Base-by-base conservation (phyloP, 176 grass and related monocot species). In the Zea luxurians region DNA sequence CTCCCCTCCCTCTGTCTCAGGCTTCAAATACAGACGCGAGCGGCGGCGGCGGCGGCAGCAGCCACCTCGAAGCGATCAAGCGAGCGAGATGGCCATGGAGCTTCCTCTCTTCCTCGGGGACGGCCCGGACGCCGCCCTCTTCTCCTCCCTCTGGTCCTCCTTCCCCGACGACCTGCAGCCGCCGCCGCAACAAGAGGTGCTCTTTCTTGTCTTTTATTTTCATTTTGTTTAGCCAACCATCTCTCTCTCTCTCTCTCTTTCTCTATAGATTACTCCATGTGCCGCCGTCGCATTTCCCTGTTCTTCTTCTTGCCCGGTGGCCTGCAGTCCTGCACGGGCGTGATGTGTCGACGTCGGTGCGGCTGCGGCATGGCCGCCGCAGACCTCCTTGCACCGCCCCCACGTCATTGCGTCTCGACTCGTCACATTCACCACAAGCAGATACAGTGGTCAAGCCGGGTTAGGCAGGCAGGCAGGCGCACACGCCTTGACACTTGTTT, bases 71-170 rank as follows among this genome's bases (percentile, higher is more conserved):
- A 27, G 27, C 27, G 37, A 88, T 78, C 75, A 18, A 70, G 52
- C 27, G 27, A 55, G 13, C 15, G 15, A 1, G 46, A 89, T 91
- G 86, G 86, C 88, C 70, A 84, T 93, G 85, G 91, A 93, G 16
- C 55, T 93, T 20, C 88, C 88, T 48, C 83, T 81, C 17, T 80
- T 86, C 63, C 55, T 81, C 10, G 85, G 78, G 12, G 91, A 93
- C 74, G 80, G 55, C 72, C 60, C 91, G 57, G 92, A 94, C 77
- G 62, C 66, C 37, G 8, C 81, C 7, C 82, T 81, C 54, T 83
- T 80, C 64, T 81, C 87, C 66, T 66, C 82, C 59, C 43, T 90
- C 83, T 90, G 88, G 91, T 2, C 85, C 68, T 5, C 85, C 64
- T 82, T 88, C 78, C 81, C 64, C 4, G 86, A 86, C 6, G 80